Evolutionary conservation across 441 rosid species (phyloP).

Genomic region (Jatropha podagrica): DNA sequence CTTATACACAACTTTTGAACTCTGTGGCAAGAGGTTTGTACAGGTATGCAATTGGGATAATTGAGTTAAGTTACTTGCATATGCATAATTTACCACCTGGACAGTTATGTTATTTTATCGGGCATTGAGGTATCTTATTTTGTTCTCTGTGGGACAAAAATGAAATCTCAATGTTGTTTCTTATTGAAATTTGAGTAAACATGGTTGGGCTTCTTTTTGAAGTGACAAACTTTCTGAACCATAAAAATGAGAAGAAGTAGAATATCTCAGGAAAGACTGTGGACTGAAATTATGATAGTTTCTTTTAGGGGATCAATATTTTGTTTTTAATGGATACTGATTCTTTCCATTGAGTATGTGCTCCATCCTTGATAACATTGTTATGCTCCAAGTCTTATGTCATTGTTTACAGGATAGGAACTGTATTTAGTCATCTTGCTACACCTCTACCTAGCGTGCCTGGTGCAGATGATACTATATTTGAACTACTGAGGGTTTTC

Average conservation of each 20-base stretch:
- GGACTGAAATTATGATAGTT: not conserved
- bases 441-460: conserved; percentile 48
- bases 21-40: conserved; percentile 78
- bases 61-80: not conserved
- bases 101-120: not conserved
- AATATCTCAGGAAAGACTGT: conserved; percentile 3
- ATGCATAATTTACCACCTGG: conserved; percentile 7
- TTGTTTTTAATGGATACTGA: not conserved
- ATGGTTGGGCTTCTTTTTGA: not conserved
- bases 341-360: not conserved
- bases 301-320: not conserved
- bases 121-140: not conserved
- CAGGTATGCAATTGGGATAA: conserved; percentile 52
- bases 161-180: conserved; percentile 1
- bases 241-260: not conserved
- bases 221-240: not conserved
- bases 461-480: conserved; percentile 66
- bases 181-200: conserved; percentile 4
- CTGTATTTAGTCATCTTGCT: conserved; percentile 79
- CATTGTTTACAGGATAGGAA: conserved; percentile 67
- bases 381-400: conserved; percentile 17
- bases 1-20: conserved; percentile 59
- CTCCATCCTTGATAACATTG: conserved; percentile 11
- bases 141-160: not conserved
- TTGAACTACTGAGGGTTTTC: conserved; percentile 62